Base-by-base conservation (phyloP, 306 rosid species). In the Acacia crassicarpa region DNA sequence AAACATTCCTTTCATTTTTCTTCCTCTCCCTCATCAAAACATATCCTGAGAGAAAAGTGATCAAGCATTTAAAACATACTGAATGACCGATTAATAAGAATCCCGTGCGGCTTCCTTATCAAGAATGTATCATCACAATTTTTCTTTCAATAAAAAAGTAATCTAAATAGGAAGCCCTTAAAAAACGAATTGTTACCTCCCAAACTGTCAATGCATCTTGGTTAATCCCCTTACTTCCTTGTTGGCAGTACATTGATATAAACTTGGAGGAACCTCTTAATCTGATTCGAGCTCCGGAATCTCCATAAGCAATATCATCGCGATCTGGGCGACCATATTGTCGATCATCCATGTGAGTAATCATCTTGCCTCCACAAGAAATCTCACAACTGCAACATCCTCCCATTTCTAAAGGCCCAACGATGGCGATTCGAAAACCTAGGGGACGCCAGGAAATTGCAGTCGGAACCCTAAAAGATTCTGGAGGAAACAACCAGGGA, bases 191-290 rank as follows among this genome's bases (percentile, higher is more conserved):
- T 33, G 12, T 69, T 81, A 95, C 99, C 98, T 95, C 91, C 98
- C 96, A 95, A 85, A 92, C 88, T 0, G 94, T 92, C 82, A 91
- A 76, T 69, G 98, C 84, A 85, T 95, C 98, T 88, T 95, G 99
- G 88, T 95, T 95, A 83, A 86, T 43, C 49, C 89, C 93, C 77
- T 95, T 95, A 44, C 75, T 74, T 81, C 99, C 99, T 85, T 88
- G 90, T 77, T 93, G 89, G 56, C 85, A 77, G 51, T 83, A 88
- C 97, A 93, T 91, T 14, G 98, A 93, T 41, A 82, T 63, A 80
- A 72, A 80, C 5, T 35, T 75, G 44, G 99, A 95, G 70, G 83
- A 87, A 27, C 92, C 98, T 70, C 40, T 53, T 46, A 89, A 72
- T 80, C 89, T 82, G 33, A 90, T 74, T 1, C 71, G 83, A 16